phyloP scores from a whole-genome alignment of 2,329 filamentous ascomycete species.

The Corinectria fuckeliana region DNA sequence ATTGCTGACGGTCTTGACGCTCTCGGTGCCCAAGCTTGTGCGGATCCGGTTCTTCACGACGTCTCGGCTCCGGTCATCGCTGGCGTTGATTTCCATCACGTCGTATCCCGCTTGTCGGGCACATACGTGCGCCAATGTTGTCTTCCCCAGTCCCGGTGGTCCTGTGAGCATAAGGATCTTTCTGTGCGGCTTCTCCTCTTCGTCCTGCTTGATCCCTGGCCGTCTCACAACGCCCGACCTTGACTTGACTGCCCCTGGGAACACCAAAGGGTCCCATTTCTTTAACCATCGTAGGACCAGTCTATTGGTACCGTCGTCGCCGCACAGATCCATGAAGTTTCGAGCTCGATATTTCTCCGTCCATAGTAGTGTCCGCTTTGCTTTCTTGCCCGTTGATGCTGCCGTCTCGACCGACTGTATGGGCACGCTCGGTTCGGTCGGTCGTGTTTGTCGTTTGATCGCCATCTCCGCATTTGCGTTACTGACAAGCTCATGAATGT shows the following conservation, averaged over 20 bases:
- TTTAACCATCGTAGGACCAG: conserved; percentile 93
- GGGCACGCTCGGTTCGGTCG: conserved; percentile 41
- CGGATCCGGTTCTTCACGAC: conserved; percentile 91
- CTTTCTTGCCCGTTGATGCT: conserved; percentile 43
- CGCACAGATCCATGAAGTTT: conserved; percentile 91
- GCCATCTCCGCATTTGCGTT: conserved; percentile 68
- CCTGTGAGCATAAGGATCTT: conserved; percentile 92
- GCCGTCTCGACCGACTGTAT: conserved; percentile 52
- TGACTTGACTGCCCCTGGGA: conserved; percentile 73
- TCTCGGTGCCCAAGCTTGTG: conserved; percentile 93
- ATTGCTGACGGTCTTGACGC: conserved; percentile 78
- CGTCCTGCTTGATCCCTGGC: conserved; percentile 51
- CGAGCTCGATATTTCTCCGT: conserved; percentile 96
- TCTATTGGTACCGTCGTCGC: conserved; percentile 92
- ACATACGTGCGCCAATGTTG: conserved; percentile 94
- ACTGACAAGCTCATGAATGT: conserved; percentile 84
- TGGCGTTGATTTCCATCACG: conserved; percentile 96
- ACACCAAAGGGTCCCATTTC: conserved; percentile 90
- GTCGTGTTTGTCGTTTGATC: conserved; percentile 39
- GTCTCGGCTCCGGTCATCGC: conserved; percentile 87
- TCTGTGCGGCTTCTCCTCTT: conserved; percentile 78
- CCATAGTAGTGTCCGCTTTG: conserved; percentile 74
- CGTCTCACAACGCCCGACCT: conserved; percentile 55
- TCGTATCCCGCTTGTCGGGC: conserved; percentile 96
- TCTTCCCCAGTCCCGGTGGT: conserved; percentile 93